Conservation (phyloP, 2,329 filamentous ascomycete species). For the Dactylellina drechsleri region DNA sequence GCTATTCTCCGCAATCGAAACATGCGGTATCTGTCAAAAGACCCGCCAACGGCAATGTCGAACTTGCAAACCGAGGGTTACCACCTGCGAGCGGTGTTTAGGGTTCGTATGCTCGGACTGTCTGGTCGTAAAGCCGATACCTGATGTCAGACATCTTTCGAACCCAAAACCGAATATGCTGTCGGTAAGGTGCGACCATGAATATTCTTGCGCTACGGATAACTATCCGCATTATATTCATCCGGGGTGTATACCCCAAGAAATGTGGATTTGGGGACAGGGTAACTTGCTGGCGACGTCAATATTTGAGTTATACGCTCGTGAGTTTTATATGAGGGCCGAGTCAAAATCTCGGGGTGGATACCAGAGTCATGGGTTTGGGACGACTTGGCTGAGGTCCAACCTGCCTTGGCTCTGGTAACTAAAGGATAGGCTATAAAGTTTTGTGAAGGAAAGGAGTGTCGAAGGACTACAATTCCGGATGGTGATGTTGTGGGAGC, state of each 20-base stretch:
- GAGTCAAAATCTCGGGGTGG: too few relatives aligned
- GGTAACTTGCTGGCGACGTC: not conserved
- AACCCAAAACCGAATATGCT: constrained; percentile 2
- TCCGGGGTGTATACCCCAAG: constrained; percentile 22
- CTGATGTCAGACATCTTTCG: not conserved
- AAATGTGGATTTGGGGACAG: constrained; percentile 17
- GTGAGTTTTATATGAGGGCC: not conserved
- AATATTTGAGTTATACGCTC: not conserved
- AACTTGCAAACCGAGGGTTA: constrained; percentile 6
- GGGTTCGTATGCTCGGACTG: constrained; percentile 16
- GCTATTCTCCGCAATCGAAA: constrained; percentile 16
- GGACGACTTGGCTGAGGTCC: too few relatives aligned
- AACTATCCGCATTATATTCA: constrained; percentile 24
- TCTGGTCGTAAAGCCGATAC: constrained; percentile 1
- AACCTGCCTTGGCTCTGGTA: too few relatives aligned
- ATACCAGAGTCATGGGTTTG: too few relatives aligned
- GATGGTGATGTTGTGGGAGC: too few relatives aligned
- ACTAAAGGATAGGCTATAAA: too few relatives aligned
- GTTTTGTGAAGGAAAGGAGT: too few relatives aligned
- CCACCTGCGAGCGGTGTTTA: constrained; percentile 24
- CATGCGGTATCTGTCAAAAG: constrained; percentile 11
- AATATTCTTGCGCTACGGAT: constrained; percentile 1
- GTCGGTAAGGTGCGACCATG: not conserved
- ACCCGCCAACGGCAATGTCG: not conserved
- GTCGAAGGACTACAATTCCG: too few relatives aligned